Evolutionary conservation across 2,329 filamentous ascomycete species (phyloP).

Genomic region (Aspergillus sp.): DNA sequence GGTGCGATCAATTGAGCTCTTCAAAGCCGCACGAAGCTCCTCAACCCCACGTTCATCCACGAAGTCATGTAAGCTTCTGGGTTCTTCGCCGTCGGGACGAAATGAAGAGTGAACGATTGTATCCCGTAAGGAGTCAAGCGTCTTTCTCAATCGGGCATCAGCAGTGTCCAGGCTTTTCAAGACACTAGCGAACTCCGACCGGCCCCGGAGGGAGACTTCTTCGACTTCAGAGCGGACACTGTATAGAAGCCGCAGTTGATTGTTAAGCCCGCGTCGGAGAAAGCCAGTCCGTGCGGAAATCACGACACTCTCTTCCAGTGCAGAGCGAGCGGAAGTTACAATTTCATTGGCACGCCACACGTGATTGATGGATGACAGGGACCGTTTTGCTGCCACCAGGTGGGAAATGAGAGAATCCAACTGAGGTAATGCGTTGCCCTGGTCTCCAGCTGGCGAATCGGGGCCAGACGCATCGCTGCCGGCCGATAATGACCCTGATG

Average conservation of each 20-base stretch:
- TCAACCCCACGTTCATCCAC: conserved; percentile 65
- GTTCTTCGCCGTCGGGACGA: conserved; percentile 49
- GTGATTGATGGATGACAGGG: conserved; percentile 77
- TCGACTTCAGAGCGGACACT: conserved; percentile 48
- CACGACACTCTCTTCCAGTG: conserved; percentile 76
- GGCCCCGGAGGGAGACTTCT: conserved; percentile 44
- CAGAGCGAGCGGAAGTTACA: conserved; percentile 70
- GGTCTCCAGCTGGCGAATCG: conserved; percentile 16
- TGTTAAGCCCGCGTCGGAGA: conserved; percentile 61
- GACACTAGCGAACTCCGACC: conserved; percentile 49
- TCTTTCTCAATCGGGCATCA: conserved; percentile 58
- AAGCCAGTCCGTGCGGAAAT: conserved; percentile 71
- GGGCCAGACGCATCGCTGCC: conserved; percentile 21
- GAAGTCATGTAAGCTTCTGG: conserved; percentile 65
- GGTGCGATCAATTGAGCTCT: conserved; percentile 62
- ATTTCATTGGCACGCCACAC: conserved; percentile 87
- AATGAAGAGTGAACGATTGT: conserved; percentile 62
- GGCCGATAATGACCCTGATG: conserved; percentile 32
- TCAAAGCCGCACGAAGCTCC: conserved; percentile 57
- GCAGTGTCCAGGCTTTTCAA: conserved; percentile 61
- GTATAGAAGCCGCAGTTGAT: conserved; percentile 48
- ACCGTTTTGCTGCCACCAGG: conserved; percentile 83
- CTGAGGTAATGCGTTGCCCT: conserved; percentile 30
- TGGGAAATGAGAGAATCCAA: conserved; percentile 81
- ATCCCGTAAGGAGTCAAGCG: conserved; percentile 56